A percentile compares a stretch with the other conserved stretches of the same genome.
phyloP scores from a whole-genome alignment of 2,329 filamentous ascomycete species.

The Aphanoascus verrucosus region DNA sequence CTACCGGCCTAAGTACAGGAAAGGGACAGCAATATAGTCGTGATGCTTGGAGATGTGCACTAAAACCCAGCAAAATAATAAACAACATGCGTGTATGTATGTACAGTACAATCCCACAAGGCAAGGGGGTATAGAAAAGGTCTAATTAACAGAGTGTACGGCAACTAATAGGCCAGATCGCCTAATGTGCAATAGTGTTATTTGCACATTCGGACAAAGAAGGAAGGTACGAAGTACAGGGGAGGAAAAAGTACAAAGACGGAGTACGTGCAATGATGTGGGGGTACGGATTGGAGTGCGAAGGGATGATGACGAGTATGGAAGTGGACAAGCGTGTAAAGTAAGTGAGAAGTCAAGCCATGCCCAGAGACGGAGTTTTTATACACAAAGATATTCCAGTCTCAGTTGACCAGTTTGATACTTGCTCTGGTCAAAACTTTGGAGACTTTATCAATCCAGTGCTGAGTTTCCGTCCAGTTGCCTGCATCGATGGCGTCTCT shows the following conservation, averaged over 20 bases:
- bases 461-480: constrained; percentile 59
- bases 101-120: not conserved
- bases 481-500: constrained; percentile 63
- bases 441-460: constrained; percentile 61
- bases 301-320: not conserved
- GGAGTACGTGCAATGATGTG: not conserved
- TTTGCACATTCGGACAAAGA: not conserved
- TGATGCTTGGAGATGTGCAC: too few relatives aligned
- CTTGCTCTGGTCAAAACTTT: constrained; percentile 54
- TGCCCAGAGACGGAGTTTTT: not conserved
- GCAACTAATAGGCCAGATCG: too few relatives aligned
- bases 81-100: not conserved
- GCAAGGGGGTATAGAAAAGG: not conserved
- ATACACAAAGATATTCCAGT: not conserved
- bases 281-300: too few relatives aligned
- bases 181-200: not conserved
- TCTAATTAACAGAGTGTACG: not conserved
- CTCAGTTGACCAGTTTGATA: constrained; percentile 33
- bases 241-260: not conserved
- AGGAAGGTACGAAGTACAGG: not conserved
- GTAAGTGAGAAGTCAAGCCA: not conserved
- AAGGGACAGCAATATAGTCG: not conserved
- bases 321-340: too few relatives aligned
- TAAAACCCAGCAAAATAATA: not conserved
- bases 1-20: not conserved